These are phyloP conservation scores for Lunularia cruciata DNA, from an alignment of 225 moss, liverwort and hornwort species.

Conservation along the genomic window DNA sequence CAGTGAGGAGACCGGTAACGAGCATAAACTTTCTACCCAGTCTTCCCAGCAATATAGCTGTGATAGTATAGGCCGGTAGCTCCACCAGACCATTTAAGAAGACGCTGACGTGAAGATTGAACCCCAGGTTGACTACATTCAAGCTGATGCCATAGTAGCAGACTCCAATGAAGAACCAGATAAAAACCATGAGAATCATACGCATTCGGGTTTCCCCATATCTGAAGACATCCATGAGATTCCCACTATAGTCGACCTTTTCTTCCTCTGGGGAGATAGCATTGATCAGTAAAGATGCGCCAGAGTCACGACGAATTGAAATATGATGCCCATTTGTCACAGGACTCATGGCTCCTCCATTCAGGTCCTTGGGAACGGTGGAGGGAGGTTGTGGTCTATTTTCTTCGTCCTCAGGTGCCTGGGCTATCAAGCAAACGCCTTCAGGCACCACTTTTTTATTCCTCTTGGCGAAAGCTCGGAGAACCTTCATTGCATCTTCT, in stretches of 20 bases:
- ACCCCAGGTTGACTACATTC: constrained; percentile 64
- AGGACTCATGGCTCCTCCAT: background rate
- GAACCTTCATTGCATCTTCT: constrained; percentile 63
- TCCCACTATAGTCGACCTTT: constrained; percentile 34
- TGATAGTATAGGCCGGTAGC: constrained; percentile 64
- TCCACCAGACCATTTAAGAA: constrained; percentile 65
- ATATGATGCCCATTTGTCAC: background rate
- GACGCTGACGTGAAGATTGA: constrained; percentile 62
- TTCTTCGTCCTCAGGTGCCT: background rate
- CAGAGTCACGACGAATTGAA: background rate
- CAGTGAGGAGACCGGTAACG: constrained; percentile 44
- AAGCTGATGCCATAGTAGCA: constrained; percentile 71
- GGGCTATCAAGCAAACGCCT: constrained; percentile 28
- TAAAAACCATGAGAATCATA: constrained; percentile 64
- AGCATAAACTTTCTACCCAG: constrained; percentile 58
- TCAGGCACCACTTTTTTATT: constrained; percentile 53
- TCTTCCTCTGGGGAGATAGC: background rate
- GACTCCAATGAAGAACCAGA: constrained; percentile 54
- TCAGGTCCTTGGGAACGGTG: background rate
- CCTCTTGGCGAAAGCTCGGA: constrained; percentile 51
- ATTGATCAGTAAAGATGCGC: background rate
- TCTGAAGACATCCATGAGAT: constrained; percentile 49
- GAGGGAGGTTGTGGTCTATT: background rate
- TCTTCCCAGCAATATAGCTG: constrained; percentile 48
- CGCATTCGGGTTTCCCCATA: constrained; percentile 47